A percentile compares a stretch with the other conserved stretches of the same genome.
phyloP scores from a whole-genome alignment of 257 asterid species.

The Cordia subcordata region DNA sequence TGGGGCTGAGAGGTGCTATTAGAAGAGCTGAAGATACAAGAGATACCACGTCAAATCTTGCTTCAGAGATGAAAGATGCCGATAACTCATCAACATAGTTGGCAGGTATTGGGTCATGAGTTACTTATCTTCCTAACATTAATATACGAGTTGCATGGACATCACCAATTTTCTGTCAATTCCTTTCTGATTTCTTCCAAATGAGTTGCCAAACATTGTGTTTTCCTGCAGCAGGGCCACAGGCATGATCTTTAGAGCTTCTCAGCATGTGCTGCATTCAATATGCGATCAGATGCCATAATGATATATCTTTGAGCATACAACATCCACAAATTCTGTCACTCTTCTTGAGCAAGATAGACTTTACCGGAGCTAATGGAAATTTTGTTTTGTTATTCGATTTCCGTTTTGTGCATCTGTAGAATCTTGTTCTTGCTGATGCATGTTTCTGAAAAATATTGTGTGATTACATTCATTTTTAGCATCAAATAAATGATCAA shows the following conservation, averaged over 20 bases:
- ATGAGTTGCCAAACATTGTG: not conserved
- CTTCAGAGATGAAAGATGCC: conserved; percentile 35
- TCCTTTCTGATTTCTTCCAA: not conserved
- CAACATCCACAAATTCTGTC: not conserved
- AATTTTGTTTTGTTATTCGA: too few relatives aligned
- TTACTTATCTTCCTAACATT: too few relatives aligned
- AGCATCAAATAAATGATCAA: too few relatives aligned
- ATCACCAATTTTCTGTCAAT: not conserved
- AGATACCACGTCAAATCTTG: conserved; percentile 27
- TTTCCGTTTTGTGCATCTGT: not conserved
- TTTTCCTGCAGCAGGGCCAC: not conserved
- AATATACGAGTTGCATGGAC: too few relatives aligned
- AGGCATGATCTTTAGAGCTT: not conserved
- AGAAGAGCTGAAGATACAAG: conserved; percentile 37
- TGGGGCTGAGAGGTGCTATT: conserved; percentile 77
- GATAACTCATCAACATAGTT: conserved; percentile 43
- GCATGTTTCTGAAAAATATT: too few relatives aligned
- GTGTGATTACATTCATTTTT: too few relatives aligned
- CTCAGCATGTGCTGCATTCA: not conserved
- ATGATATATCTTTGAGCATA: too few relatives aligned
- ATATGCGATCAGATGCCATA: not conserved
- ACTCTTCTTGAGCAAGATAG: not conserved
- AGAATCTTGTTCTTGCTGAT: not conserved
- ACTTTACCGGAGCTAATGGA: not conserved
- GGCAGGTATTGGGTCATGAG: conserved; percentile 12